A percentile compares a stretch with the other conserved stretches of the same genome.
phyloP scores from a whole-genome alignment of 1,284 basidiomycete genomes.

The Cutaneotrichosporon sp. region DNA sequence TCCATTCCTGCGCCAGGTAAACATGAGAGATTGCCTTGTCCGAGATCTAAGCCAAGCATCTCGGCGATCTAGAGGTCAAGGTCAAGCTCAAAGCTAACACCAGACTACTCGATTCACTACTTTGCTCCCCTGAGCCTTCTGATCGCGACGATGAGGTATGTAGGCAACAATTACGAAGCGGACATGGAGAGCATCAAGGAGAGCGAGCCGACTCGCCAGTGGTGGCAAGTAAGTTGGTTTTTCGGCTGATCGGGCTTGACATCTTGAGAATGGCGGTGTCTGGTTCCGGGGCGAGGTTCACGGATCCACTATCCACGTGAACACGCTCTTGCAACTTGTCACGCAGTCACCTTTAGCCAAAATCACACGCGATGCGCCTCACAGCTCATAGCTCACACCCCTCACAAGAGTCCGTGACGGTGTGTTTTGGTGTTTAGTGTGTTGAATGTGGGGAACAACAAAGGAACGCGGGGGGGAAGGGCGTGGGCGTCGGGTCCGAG shows the following conservation, averaged over 20 bases:
- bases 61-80: not conserved
- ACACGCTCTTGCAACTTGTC: not conserved
- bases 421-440: not conserved
- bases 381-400: not conserved
- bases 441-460: not conserved
- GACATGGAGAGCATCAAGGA: constrained; percentile 68
- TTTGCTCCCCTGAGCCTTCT: constrained; percentile 62
- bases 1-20: not conserved
- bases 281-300: too few species aligned
- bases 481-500: not conserved
- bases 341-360: not conserved
- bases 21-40: not conserved
- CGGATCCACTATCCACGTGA: not conserved
- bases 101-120: constrained; percentile 74
- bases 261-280: not conserved
- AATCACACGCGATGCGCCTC: not conserved
- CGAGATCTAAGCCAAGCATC: not conserved
- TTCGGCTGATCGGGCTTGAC: not conserved
- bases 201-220: constrained; percentile 66
- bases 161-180: constrained; percentile 59
- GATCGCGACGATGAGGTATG: constrained; percentile 59
- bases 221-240: constrained; percentile 65
- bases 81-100: not conserved
- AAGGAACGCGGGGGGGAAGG: not conserved
- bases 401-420: not conserved